Base-by-base conservation (phyloP, 2,329 filamentous ascomycete genomes). In the Pyrenochaeta sp. region DNA sequence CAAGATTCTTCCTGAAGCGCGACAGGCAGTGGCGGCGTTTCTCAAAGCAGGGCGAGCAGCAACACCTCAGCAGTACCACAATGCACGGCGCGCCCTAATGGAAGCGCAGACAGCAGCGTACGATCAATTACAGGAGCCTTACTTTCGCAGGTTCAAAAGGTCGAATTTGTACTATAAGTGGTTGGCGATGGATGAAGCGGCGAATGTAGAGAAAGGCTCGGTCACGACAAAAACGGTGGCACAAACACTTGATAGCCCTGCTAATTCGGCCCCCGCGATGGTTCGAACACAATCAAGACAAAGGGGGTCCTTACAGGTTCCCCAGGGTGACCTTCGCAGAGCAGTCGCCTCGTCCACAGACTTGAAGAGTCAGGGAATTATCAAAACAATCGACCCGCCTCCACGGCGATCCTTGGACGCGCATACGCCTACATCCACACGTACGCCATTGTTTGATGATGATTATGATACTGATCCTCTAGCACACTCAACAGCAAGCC, bases 101-200 rank as follows among this genome's bases (percentile, higher is more conserved):
- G 86, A 85, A 56, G 89, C 91, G 0, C 95, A 99, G 72, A 94
- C 91, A 15, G 83, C 86, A 2, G 90, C 93, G 0, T 83, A 97
- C 51, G 90, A 96, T 56, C 88, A 90, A 64, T 91, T 99, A 86
- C 89, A 92, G 67, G 86, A 87, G 18, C 86, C 84, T 12, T 86
- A 96, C 69, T 95, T 95, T 60, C 87, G 90, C 15, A 86, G 85
- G 17, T 99, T 99, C 79, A 96, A 93, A 70, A 90, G 88, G 64
- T 97, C 95, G 0, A 95, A 98, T 69, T 77, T 99, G 0, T 99
- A 92, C 73, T 98, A 95, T 81, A 99, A 99, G 74, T 97, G 93
- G 72, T 82, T 99, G 1, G 92, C 94, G 7, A 90, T 94, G 11
- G 91, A 96, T 67, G 92, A 97, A 75, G 77, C 78, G 27, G 74